Evolutionary conservation across 2,329 filamentous ascomycete genomes (phyloP).

Genomic region (Epichloe typhina): DNA sequence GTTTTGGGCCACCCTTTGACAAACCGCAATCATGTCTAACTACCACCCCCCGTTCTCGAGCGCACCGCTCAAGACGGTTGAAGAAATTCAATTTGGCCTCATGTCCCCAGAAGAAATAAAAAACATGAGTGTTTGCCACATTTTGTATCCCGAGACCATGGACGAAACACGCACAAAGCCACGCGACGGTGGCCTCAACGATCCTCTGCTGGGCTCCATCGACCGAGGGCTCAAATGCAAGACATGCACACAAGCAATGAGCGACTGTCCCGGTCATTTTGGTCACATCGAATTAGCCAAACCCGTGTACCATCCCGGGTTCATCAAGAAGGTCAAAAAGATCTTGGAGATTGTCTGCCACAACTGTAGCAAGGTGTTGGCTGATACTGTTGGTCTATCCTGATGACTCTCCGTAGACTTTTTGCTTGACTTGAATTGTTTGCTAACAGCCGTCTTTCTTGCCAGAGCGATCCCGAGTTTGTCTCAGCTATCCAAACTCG

Average conservation of each 20-base stretch:
- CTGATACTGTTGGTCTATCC: constrained; percentile 84
- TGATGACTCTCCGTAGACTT: constrained; percentile 39
- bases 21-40: constrained; percentile 65
- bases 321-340: constrained; percentile 99
- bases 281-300: constrained; percentile 96
- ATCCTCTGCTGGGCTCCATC: constrained; percentile 90
- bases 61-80: constrained; percentile 91
- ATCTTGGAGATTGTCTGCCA: constrained; percentile 97
- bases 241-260: constrained; percentile 91
- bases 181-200: constrained; percentile 83
- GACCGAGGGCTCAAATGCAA: constrained; percentile 92
- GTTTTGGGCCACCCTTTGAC: not conserved
- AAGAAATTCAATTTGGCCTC: constrained; percentile 98
- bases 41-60: constrained; percentile 82
- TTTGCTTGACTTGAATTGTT: constrained; percentile 30
- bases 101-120: constrained; percentile 98
- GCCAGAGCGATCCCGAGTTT: constrained; percentile 74
- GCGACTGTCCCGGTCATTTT: constrained; percentile 94
- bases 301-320: constrained; percentile 89
- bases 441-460: constrained; percentile 42
- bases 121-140: constrained; percentile 96
- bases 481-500: constrained; percentile 67
- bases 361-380: constrained; percentile 94
- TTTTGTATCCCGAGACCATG: constrained; percentile 99
- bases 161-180: constrained; percentile 88